Evolutionary conservation across 768 basidiomycete species (phyloP), one percentile per base, ranked within the genome.

Genomic region (Mycena crocata): DNA sequence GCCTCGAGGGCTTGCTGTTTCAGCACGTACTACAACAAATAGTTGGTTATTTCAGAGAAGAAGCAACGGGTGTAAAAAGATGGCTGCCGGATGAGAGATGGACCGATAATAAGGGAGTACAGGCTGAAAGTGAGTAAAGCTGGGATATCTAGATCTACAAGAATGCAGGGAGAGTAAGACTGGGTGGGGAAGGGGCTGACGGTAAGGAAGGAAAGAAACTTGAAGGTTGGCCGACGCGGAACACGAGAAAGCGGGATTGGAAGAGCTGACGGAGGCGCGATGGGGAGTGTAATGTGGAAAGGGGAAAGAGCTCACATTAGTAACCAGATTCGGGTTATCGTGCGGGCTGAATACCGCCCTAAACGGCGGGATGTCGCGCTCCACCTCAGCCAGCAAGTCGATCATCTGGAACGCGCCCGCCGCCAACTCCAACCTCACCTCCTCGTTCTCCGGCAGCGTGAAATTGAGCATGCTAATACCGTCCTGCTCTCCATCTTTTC

Each of bases 331-430:
- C 3, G 86, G 86, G 52, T 77, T 83, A 59, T 86, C 86, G 64
- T 85, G 82, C 7, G 86, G 85, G n/a, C 79, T 83, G 65, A 88
- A 86, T 0, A 84, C 79, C 6, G 86, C 86, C 12, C 84, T 77
- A 56, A 89, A 87, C 1, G 83, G 79, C 0, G 85, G 85, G 2
- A 88, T 71, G 23, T 72, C 73, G 7, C 76, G 63, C 56, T 84
- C 74, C 1, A 89, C 77, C 3, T 81, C 81, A 54, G 76, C 65
- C 6, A 88, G 65, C 13, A 88, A 58, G 1, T 82, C 77, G 21
- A 85, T 77, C 28, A 82, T 73, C 31, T 77, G 71, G 46, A 75
- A 76, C 28, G 73, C 78, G 49, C 76, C 80, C 39, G 71, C 57
- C 5, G 72, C 71, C n/a, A 78, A 74, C 23, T 71, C 72, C 34